These are phyloP conservation scores for Aspergillus chevalieri DNA, from an alignment of 2,329 filamentous ascomycete genomes.

Conservation along the genomic window DNA sequence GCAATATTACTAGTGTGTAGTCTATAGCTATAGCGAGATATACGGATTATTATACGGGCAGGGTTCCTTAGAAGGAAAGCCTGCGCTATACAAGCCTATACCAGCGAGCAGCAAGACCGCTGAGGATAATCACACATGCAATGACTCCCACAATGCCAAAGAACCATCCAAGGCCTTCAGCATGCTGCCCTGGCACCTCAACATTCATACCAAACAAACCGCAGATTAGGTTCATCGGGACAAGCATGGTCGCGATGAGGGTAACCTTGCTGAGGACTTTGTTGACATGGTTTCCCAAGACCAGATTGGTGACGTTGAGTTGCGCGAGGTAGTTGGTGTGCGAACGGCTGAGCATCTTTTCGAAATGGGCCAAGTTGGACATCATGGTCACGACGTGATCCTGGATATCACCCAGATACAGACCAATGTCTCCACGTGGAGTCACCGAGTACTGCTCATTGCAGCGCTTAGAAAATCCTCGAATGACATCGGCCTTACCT, in stretches of 20 bases:
- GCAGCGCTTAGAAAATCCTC: constrained; percentile 95
- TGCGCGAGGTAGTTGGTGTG: constrained; percentile 97
- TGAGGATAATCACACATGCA: constrained; percentile 34
- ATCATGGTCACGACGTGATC: constrained; percentile 99
- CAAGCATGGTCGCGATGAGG: constrained; percentile 86
- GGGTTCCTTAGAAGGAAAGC: not conserved
- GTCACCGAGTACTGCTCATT: constrained; percentile 96
- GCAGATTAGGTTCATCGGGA: constrained; percentile 88
- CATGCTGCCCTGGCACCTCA: constrained; percentile 36
- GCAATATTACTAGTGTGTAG: not conserved
- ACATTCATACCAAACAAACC: constrained; percentile 51
- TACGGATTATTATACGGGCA: not conserved
- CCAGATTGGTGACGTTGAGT: constrained; percentile 83
- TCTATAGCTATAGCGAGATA: not conserved
- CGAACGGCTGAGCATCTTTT: constrained; percentile 91
- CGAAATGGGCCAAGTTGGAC: constrained; percentile 89
- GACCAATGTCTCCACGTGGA: constrained; percentile 88
- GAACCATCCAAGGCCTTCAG: constrained; percentile 39
- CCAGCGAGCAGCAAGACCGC: constrained; percentile 34
- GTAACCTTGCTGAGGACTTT: constrained; percentile 91
- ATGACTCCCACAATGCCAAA: constrained; percentile 46
- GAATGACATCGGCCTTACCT: constrained; percentile 97
- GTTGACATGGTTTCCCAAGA: constrained; percentile 82
- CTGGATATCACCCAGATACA: constrained; percentile 96
- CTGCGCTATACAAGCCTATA: constrained; percentile 34